Conservation (phyloP, 2,329 filamentous ascomycete species). For the Mycosphaerella sp. region DNA sequence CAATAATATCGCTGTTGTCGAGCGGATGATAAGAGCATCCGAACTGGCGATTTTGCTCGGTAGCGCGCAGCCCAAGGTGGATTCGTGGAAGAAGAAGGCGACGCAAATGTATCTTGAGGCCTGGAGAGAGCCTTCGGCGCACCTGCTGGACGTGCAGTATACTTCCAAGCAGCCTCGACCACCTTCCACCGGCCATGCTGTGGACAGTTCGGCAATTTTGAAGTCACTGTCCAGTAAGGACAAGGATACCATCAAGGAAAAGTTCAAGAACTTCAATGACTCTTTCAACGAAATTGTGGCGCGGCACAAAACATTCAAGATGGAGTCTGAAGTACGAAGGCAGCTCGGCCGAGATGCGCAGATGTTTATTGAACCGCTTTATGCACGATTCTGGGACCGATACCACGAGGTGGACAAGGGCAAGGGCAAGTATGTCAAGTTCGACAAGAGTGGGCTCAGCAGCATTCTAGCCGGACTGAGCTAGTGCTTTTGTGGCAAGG, state of each 20-base stretch:
- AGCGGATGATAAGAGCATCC: conserved; percentile 74
- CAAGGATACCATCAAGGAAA: conserved; percentile 92
- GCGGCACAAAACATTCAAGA: conserved; percentile 73
- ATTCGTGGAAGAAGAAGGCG: conserved; percentile 82
- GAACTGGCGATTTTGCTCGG: conserved; percentile 66
- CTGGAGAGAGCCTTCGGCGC: conserved; percentile 81
- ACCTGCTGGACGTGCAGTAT: conserved; percentile 85
- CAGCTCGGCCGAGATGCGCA: conserved; percentile 79
- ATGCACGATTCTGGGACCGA: conserved; percentile 90
- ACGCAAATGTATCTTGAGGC: conserved; percentile 73
- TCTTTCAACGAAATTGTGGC: conserved; percentile 83
- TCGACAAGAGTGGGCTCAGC: conserved; percentile 78
- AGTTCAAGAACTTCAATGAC: conserved; percentile 86
- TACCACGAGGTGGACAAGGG: conserved; percentile 98
- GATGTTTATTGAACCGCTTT: conserved; percentile 86
- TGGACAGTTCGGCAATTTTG: conserved; percentile 75
- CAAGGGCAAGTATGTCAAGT: conserved; percentile 96
- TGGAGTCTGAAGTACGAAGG: conserved; percentile 84
- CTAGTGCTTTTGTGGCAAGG: conserved; percentile 1
- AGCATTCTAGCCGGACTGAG: conserved; percentile 44
- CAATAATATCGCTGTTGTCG: conserved; percentile 77
- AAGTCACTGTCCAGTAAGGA: conserved; percentile 83
- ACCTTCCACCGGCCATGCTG: conserved; percentile 56
- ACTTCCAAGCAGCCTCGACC: conserved; percentile 70
- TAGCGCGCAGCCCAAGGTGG: conserved; percentile 50